These are phyloP conservation scores for Coccomyxa sp. DNA, from an alignment of 139 green algal species.

Conservation along the genomic window DNA sequence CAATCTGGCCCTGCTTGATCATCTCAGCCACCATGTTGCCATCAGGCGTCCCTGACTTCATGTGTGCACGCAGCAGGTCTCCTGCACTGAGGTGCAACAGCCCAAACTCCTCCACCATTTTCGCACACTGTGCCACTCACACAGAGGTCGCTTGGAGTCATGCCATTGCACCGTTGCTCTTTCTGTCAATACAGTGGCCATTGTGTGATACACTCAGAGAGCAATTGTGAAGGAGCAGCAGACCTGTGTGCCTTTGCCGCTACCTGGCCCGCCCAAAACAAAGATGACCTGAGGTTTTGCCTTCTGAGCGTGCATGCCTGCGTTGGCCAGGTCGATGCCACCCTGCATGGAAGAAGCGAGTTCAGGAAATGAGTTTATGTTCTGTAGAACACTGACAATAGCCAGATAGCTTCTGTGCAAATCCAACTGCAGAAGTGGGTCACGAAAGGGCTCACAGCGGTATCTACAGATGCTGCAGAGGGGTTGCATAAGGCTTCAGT, in stretches of 20 bases:
- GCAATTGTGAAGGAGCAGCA: background rate
- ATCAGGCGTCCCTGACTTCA: constrained; percentile 78
- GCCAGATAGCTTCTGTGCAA: too few species aligned
- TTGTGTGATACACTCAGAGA: background rate
- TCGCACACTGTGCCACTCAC: constrained; percentile 56
- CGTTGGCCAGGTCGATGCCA: constrained; percentile 16
- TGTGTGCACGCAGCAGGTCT: constrained; percentile 87
- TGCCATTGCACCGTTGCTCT: background rate
- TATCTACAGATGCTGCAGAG: background rate
- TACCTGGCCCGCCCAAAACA: constrained; percentile 73
- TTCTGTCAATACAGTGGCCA: background rate
- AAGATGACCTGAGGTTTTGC: constrained; percentile 46
- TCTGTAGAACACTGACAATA: background rate
- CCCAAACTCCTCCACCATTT: constrained; percentile 77
- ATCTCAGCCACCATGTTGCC: constrained; percentile 90
- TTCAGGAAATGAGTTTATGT: background rate
- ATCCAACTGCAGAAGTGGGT: too few species aligned
- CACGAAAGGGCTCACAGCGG: background rate
- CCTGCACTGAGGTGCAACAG: constrained; percentile 87
- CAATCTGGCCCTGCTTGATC: constrained; percentile 92
- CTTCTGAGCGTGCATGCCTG: constrained; percentile 2
- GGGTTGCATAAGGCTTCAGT: background rate
- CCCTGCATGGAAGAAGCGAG: background rate
- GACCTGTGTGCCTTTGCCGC: constrained; percentile 78
- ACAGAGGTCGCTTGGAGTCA: background rate